Conservation (phyloP, 352 stramenopile genomes). For the Pythium dissotocum region DNA sequence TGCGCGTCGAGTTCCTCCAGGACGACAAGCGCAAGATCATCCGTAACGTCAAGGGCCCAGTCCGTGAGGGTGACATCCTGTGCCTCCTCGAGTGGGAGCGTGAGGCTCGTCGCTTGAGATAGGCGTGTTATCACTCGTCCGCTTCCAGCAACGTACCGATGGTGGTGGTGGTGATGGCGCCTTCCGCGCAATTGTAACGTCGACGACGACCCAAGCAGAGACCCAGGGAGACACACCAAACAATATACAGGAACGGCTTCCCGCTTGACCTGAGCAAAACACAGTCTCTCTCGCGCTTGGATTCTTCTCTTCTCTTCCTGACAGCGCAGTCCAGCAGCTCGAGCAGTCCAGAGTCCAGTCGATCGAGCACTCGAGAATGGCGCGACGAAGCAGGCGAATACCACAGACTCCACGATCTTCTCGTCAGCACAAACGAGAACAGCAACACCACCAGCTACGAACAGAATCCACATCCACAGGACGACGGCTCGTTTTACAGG, state of each 20-base stretch:
- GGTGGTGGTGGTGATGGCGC: conserved; percentile 22
- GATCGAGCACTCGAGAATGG: no score
- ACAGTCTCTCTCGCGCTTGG: neutral
- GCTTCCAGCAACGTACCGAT: conserved; percentile 14
- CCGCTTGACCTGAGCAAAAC: conserved; percentile 15
- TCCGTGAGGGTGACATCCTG: conserved; percentile 98
- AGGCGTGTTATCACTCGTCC: conserved; percentile 50
- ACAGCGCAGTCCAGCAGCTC: neutral
- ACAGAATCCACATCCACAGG: no score
- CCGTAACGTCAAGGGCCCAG: conserved; percentile 99
- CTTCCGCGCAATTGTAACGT: conserved; percentile 9
- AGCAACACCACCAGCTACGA: no score
- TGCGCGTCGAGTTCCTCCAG: conserved; percentile 99
- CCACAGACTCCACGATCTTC: no score
- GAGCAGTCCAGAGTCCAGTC: neutral
- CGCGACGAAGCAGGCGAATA: no score
- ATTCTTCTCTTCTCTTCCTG: conserved; percentile 11
- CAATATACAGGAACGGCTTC: conserved; percentile 29
- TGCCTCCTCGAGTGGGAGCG: conserved; percentile 99
- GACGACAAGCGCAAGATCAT: conserved; percentile 99
- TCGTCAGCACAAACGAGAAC: no score
- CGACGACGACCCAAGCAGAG: conserved; percentile 19
- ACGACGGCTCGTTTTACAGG: no score
- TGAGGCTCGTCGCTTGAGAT: conserved; percentile 97
- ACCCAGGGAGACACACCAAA: conserved; percentile 32